Base-by-base conservation (phyloP, 108 stramenopile genomes). In the Mediolabrus comicus region DNA sequence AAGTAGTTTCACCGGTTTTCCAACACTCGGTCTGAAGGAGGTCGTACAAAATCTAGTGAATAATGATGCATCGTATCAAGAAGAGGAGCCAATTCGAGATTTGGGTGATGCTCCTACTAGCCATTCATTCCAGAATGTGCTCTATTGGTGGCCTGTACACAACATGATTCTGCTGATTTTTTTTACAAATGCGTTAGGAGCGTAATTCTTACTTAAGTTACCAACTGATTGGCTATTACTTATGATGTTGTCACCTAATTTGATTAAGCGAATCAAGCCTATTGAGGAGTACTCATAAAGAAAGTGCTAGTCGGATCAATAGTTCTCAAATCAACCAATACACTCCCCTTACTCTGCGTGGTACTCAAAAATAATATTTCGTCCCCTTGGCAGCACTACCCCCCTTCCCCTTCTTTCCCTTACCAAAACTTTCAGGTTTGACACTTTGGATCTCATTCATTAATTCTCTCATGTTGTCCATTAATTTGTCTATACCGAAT, bases 341-440 rank as follows among this genome's bases (percentile, higher is more conserved):
- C 57, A 29, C 81, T 73, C 22, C 84, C 86, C 69, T 81, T 83
- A 17, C 88, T 84, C 74, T 90, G 90, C 9, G 89, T 91, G 7
- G 69, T 64, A 33, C 85, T 83, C 62, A 94, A 62, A 91, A 65
- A 67, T 86, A 80, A 81, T 94, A 94, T 67, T 89, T 90, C 58
- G 78, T 85, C 57, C 83, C 82, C 65, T 87, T 90, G 17, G 66
- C 62, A 11, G 57, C 58, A 29, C 70, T 72, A 30, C 77, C 75
- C 52, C 61, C 71, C 34, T 66, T 67, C 26, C 80, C 80, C 66
- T 83, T 86, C 46, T 87, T 91, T 13, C 84, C 86, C 67, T 85
- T 88, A 2, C 92, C 92, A 77, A 87, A 92, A 11, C 59, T 60
- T 56, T 91, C 92, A 1, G 92, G 92, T 62, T 89, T 94, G 59